Evolutionary conservation across 768 basidiomycete species (phyloP), one percentile per base, ranked within the genome.

Genomic region (Candolleomyces aberdarensis): DNA sequence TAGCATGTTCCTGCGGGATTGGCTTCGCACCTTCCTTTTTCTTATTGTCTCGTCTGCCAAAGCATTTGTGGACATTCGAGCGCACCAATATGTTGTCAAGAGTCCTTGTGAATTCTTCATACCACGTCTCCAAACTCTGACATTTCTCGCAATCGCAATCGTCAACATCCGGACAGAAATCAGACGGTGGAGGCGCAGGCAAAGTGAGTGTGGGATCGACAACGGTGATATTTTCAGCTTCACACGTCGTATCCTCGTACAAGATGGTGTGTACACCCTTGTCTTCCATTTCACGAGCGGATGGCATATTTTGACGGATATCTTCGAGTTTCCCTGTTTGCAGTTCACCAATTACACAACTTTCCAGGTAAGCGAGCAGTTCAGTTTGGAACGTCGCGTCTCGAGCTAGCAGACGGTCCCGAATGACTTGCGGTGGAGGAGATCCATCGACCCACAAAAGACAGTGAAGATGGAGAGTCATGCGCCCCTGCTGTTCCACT

Each of bases 401-500:
- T 5, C 14, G n/a, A 32, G 51, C 20, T 32, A 59, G 26, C 36
- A 17, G 14, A 1, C 32, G 4, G 4, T 59, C 58, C 9, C 58
- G 47, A 8, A 59, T 39, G 9, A 31, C 48, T 5, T 59, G 47
- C 5, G 36, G 58, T 2, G 58, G n/a, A 5, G 51, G 19, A 3
- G 10, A 3, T 2, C 49, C 49, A 9, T 26, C 31, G 9, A 64
- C 43, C 63, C 63, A 64, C 1, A 64, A 7, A 43, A 64, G 17
- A 15, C 60, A 13, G 32, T 64, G 63, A 3, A 61, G 41, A 32
- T 64, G 63, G 2, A 64, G 56, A 0, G 63, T 53, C n/a, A 61
- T 50, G 11, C 63, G 2, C 3, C 63, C 63, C 47, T 64, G 63
- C 20, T 64, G 59, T 31, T 75, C 73, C 14, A 74, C 73, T 7